Conservation (phyloP, 2,329 filamentous ascomycete genomes). For the Microthyrium microscopicum region DNA sequence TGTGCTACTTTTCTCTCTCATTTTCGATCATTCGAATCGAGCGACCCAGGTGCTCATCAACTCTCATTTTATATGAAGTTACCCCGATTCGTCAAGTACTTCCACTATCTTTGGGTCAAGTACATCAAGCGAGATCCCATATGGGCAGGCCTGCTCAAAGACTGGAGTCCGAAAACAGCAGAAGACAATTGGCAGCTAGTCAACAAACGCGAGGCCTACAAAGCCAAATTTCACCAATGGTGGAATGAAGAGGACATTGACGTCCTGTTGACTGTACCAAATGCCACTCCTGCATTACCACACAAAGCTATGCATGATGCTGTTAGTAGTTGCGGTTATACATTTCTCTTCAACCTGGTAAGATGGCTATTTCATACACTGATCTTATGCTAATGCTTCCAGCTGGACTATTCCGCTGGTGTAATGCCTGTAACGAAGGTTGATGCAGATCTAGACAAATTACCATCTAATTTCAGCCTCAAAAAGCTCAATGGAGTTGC, state of each 20-base stretch:
- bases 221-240: conserved; percentile 67
- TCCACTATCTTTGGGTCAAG: conserved; percentile 83
- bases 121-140: conserved; percentile 60
- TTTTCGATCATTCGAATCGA: conserved; percentile 61
- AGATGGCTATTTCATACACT: conserved; percentile 16
- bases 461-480: conserved; percentile 44
- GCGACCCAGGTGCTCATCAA: conserved; percentile 60
- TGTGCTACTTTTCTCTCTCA: conserved; percentile 63
- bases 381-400: not conserved
- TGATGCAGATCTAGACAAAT: conserved; percentile 48
- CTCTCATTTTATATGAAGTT: conserved; percentile 59
- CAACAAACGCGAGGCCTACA: conserved; percentile 58
- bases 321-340: conserved; percentile 78
- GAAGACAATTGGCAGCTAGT: conserved; percentile 74
- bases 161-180: conserved; percentile 58
- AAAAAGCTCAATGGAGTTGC: conserved; percentile 62
- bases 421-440: conserved; percentile 78
- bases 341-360: conserved; percentile 80
- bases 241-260: conserved; percentile 51
- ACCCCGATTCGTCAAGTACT: conserved; percentile 56
- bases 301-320: conserved; percentile 77
- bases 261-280: conserved; percentile 67
- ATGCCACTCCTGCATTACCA: conserved; percentile 77
- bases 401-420: conserved; percentile 75
- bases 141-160: conserved; percentile 61